Base-by-base conservation (phyloP, 2,329 filamentous ascomycete species). In the Aureobasidium sp. region DNA sequence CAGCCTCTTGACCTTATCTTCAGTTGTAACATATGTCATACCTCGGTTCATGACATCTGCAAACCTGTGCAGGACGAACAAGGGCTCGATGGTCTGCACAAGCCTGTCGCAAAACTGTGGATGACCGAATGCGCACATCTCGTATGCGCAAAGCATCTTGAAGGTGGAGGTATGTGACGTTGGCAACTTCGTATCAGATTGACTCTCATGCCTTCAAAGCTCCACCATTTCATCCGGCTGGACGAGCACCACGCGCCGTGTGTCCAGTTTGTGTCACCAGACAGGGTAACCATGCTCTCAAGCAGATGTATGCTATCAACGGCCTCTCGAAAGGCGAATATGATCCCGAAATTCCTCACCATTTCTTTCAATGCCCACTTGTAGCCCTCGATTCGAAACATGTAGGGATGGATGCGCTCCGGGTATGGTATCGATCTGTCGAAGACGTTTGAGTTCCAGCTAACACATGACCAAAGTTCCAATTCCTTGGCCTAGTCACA, bases 101-200 rank as follows among this genome's bases (percentile, higher is more conserved):
- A 58, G 37, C 57, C 60, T 22, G 70, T 74, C 35, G 72, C 70
- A 0, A 71, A 69, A 34, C 59, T 77, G 6, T 79, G 70, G 66
- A 68, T 79, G 24, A 69, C 70, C 4, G 67, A 66, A 40, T 79
- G 76, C 61, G 70, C 70, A 35, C 75, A 79, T 62, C 66, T 77
- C 21, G 69, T 70, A 27, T 79, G 76, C 57, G 66, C 63, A 50
- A 70, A 70, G 56, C 75, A 78, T 60, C 60, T 79, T 3, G 68
- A 72, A 42, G 71, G 70, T 32, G 74, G 74, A 45, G 75, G 75
- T 77, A 57, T 3, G 45, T 22, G 6, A 34, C 61, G 69, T 10
- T 25, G 39, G 8, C 32, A 22, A 3, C 27, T 24, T 22, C 17
- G 19, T 16, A 14, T 25, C 3, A 14, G 19, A 6, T 6, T 19